Percentiles rank a stretch among this genome's conserved stretches.
Conservation (phyloP, 192 early-diverging fungal species). For the Coemansia sp. region DNA sequence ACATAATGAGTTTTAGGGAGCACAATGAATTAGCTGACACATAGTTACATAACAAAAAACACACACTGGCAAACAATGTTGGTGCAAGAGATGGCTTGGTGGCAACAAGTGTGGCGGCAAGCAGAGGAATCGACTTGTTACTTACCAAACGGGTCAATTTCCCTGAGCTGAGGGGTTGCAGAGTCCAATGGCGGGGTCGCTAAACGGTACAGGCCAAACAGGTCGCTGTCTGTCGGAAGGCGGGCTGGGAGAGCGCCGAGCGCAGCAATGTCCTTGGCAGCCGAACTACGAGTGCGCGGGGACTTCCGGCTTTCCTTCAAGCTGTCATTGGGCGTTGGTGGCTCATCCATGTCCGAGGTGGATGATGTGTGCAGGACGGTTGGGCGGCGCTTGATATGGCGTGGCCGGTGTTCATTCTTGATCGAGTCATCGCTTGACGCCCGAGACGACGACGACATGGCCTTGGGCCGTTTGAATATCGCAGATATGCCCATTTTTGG, state of each 20-base stretch:
- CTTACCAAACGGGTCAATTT: conserved; percentile 52
- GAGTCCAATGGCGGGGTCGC: conserved; percentile 31
- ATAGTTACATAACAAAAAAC: conserved; percentile 6
- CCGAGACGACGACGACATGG: conserved; percentile 2
- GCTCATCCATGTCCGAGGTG: conserved; percentile 10
- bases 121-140: background rate
- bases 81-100: background rate
- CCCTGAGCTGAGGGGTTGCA: conserved; percentile 12
- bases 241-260: background rate
- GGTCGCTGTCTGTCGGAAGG: conserved; percentile 2
- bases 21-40: conserved; percentile 7
- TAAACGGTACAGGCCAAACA: conserved; percentile 24
- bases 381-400: conserved; percentile 22
- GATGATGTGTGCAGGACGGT: conserved; percentile 5
- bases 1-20: conserved; percentile 1
- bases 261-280: background rate
- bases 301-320: conserved; percentile 9
- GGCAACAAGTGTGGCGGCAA: background rate
- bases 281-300: conserved; percentile 1
- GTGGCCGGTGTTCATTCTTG: conserved; percentile 12
- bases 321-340: conserved; percentile 35
- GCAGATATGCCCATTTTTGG: conserved; percentile 43
- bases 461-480: conserved; percentile 49
- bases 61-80: background rate
- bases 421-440: background rate